Conservation (phyloP, 805 yeast species). For the Suhomyces vadensis region DNA sequence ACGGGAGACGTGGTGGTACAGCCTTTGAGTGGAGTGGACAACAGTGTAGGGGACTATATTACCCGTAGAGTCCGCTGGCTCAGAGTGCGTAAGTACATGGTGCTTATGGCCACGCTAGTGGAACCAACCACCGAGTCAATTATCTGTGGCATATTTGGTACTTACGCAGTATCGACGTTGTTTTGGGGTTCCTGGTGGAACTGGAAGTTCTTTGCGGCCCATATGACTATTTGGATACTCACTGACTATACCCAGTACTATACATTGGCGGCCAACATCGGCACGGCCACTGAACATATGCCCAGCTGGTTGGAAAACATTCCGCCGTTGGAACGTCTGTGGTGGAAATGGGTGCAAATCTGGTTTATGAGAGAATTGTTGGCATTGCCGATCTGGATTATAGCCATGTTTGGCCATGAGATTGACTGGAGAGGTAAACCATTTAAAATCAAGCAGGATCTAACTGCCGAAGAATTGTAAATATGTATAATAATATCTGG, state of each 20-base stretch:
- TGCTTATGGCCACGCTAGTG: constrained; percentile 73
- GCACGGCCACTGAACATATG: constrained; percentile 10
- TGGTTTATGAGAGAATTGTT: constrained; percentile 73
- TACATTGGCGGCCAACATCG: constrained; percentile 36
- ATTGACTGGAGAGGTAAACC: constrained; percentile 81
- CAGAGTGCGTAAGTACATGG: constrained; percentile 86
- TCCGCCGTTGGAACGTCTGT: constrained; percentile 18
- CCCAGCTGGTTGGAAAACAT: constrained; percentile 14
- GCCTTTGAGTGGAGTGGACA: constrained; percentile 52
- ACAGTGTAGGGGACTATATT: constrained; percentile 54
- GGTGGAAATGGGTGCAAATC: constrained; percentile 29
- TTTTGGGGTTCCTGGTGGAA: constrained; percentile 36
- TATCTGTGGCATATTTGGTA: constrained; percentile 65
- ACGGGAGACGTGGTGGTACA: constrained; percentile 79
- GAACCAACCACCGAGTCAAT: constrained; percentile 87
- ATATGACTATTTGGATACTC: constrained; percentile 61
- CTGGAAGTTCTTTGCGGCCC: constrained; percentile 45
- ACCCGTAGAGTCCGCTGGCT: constrained; percentile 80
- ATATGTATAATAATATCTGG: neutral
- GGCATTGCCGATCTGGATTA: constrained; percentile 83
- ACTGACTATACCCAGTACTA: constrained; percentile 64
- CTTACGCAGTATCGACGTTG: constrained; percentile 54
- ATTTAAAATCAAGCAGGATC: constrained; percentile 68
- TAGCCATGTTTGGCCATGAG: constrained; percentile 74
- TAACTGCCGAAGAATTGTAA: constrained; percentile 68